Percentiles rank a stretch among this genome's conserved stretches.
Conservation (phyloP, 805 yeast genomes). For the Danielozyma ontarioensis region DNA sequence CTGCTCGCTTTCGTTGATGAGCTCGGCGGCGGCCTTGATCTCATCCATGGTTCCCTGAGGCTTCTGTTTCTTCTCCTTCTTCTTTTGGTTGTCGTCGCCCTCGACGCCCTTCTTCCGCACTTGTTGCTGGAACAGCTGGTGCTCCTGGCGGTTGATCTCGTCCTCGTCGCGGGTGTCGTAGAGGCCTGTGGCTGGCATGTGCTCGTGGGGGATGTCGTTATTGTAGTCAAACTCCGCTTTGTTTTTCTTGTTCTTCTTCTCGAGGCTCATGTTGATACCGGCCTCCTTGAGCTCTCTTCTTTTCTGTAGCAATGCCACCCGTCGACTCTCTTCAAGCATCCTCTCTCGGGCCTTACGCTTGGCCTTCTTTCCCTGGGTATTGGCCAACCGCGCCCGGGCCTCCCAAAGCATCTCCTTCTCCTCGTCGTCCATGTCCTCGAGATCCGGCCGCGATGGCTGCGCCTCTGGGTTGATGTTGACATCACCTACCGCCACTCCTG, state of each 20-base stretch:
- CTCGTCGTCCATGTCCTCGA: constrained; percentile 75
- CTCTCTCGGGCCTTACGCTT: constrained; percentile 84
- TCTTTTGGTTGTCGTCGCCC: constrained; percentile 24
- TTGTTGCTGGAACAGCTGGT: constrained; percentile 36
- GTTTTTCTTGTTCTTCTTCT: constrained; percentile 47
- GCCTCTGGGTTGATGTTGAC: constrained; percentile 71
- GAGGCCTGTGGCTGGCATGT: constrained; percentile 58
- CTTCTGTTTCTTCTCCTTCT: constrained; percentile 19
- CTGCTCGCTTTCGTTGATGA: constrained; percentile 13
- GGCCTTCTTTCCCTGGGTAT: constrained; percentile 93
- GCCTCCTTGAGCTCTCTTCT: constrained; percentile 79
- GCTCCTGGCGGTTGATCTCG: constrained; percentile 29
- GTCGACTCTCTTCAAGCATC: constrained; percentile 69
- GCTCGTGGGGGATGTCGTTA: constrained; percentile 78
- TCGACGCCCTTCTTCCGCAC: constrained; percentile 45
- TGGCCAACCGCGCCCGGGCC: constrained; percentile 86
- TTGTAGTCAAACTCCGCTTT: constrained; percentile 73
- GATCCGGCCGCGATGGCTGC: constrained; percentile 77
- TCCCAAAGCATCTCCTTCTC: constrained; percentile 92
- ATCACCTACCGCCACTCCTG: constrained; percentile 47
- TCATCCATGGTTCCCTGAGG: constrained; percentile 10
- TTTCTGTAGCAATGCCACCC: constrained; percentile 72
- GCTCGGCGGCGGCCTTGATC: constrained; percentile 18
- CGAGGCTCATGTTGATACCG: constrained; percentile 54
- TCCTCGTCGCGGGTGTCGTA: constrained; percentile 66